phyloP scores from a whole-genome alignment of 306 rosid genomes.

The Senna siamea region DNA sequence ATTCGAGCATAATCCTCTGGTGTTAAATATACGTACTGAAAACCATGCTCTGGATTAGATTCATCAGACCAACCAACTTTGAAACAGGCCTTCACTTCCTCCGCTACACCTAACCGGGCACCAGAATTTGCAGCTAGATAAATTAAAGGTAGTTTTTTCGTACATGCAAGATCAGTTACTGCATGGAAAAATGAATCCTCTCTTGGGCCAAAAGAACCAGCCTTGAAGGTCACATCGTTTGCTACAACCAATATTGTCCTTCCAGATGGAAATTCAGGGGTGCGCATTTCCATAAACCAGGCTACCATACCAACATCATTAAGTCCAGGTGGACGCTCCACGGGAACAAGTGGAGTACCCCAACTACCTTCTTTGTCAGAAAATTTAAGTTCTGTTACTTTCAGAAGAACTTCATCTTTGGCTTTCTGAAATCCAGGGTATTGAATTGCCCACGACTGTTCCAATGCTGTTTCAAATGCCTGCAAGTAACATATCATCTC shows the following conservation, averaged over 20 bases:
- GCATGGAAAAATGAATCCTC: conserved; percentile 97
- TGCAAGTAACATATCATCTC: conserved; percentile 47
- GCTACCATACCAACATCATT: conserved; percentile 98
- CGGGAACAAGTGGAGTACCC: conserved; percentile 85
- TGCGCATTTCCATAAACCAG: conserved; percentile 89
- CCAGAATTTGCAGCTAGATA: conserved; percentile 99
- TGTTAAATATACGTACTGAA: conserved; percentile 85
- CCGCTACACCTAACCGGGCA: conserved; percentile 95
- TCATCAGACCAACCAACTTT: conserved; percentile 99
- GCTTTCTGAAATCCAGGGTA: conserved; percentile 50
- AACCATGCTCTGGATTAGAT: conserved; percentile 87
- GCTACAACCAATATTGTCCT: conserved; percentile 84
- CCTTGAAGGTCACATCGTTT: conserved; percentile 94
- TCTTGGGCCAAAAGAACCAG: conserved; percentile 96
- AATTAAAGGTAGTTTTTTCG: conserved; percentile 79
- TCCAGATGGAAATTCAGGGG: conserved; percentile 95
- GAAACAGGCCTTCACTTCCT: conserved; percentile 93
- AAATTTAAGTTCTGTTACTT: conserved; percentile 80
- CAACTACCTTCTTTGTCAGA: conserved; percentile 75
- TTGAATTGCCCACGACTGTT: conserved; percentile 77
- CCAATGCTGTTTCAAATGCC: conserved; percentile 91
- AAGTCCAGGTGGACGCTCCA: conserved; percentile 68
- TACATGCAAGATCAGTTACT: conserved; percentile 90
- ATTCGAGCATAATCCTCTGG: conserved; percentile 84
- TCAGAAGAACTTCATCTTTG: conserved; percentile 60